phyloP scores from a whole-genome alignment of 768 basidiomycete genomes.

The Leccinum broughii region DNA sequence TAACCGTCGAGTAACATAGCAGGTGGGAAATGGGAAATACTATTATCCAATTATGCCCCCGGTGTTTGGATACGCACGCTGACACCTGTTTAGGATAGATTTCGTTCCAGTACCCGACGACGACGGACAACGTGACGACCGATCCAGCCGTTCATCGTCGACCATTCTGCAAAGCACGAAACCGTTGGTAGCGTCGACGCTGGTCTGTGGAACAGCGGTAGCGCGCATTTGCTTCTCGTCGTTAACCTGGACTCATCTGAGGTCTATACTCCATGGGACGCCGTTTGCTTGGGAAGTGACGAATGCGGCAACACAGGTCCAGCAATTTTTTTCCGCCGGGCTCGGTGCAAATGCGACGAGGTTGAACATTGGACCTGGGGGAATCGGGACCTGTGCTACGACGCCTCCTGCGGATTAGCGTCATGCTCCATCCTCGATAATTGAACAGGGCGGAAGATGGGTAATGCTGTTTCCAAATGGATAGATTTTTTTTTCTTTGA shows the following conservation, averaged over 20 bases:
- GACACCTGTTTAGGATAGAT: slow-evolving; percentile 23
- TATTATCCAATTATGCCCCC: too few species aligned
- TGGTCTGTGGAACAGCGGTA: slow-evolving; percentile 24
- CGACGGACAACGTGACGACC: slow-evolving; percentile 21
- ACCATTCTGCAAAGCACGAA: slow-evolving; percentile 6
- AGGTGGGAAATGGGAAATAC: too few species aligned
- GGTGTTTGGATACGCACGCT: neutral
- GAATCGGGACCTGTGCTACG: slow-evolving; percentile 22
- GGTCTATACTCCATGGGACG: slow-evolving; percentile 18
- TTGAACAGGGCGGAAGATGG: neutral
- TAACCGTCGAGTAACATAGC: too few species aligned
- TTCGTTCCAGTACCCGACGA: slow-evolving; percentile 30
- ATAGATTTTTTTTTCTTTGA: too few species aligned
- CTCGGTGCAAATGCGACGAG: slow-evolving; percentile 23
- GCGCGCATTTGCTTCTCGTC: slow-evolving; percentile 23
- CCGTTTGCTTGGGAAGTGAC: slow-evolving; percentile 20
- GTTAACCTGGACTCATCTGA: slow-evolving; percentile 2
- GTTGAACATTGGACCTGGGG: slow-evolving; percentile 15
- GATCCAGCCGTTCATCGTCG: slow-evolving; percentile 26
- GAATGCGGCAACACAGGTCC: slow-evolving; percentile 20
- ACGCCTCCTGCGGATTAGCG: neutral
- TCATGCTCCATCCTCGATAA: neutral
- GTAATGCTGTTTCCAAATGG: too few species aligned
- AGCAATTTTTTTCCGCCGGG: slow-evolving; percentile 14
- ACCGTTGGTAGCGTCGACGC: slow-evolving; percentile 22